Evolutionary conservation across 2,329 filamentous ascomycete species (phyloP).

Genomic region (Colletotrichum spaethianum): DNA sequence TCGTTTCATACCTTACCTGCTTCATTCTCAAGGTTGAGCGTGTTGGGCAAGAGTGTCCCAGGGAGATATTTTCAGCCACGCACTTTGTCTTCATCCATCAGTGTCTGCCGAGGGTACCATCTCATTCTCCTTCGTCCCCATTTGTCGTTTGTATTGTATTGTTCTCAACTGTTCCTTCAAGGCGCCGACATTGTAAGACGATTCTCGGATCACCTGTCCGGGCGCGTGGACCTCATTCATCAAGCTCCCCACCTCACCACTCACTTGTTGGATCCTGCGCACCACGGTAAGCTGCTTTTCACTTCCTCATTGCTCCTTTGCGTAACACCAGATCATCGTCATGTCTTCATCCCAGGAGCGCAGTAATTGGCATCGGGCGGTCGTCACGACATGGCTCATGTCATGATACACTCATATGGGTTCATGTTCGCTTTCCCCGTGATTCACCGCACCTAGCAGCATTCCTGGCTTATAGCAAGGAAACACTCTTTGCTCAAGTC

Average conservation of each 20-base stretch:
- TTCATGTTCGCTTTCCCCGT: not conserved
- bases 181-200: constrained; percentile 16
- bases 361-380: not conserved
- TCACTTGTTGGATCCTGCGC: not conserved
- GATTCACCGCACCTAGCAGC: not conserved
- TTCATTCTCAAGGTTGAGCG: constrained; percentile 38
- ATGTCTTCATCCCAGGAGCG: not conserved
- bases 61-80: constrained; percentile 37
- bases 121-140: constrained; percentile 12
- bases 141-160: constrained; percentile 8
- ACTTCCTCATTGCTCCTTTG: not conserved
- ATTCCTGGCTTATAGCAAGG: not conserved
- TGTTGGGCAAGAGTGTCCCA: constrained; percentile 29
- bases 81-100: constrained; percentile 27
- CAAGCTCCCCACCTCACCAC: constrained; percentile 9
- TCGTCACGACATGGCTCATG: not conserved
- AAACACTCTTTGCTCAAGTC: not conserved
- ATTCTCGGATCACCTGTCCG: not conserved
- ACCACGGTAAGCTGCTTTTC: constrained; percentile 18
- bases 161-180: constrained; percentile 4
- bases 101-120: not conserved
- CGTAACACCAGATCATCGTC: not conserved
- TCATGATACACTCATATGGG: constrained; percentile 5
- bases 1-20: constrained; percentile 31
- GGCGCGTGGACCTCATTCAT: constrained; percentile 14